phyloP scores from a whole-genome alignment of 805 yeast genomes.

The Yamadazyma takamatsuzukensis region DNA sequence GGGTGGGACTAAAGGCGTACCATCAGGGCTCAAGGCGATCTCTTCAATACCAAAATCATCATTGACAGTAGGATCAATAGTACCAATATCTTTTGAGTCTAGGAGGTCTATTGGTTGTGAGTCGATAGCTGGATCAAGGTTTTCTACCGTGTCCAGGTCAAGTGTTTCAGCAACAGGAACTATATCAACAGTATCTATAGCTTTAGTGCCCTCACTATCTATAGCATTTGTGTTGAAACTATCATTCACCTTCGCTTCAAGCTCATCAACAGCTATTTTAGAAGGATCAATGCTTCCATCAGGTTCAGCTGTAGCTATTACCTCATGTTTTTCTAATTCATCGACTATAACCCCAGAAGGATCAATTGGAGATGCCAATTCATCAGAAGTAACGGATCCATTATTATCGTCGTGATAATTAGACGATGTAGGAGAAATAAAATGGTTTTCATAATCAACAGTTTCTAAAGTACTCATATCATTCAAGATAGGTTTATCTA shows the following conservation, averaged over 20 bases:
- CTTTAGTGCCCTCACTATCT: too few relatives aligned
- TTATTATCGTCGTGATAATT: constrained; percentile 3
- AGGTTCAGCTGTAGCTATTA: constrained; percentile 8
- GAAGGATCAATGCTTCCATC: constrained; percentile 19
- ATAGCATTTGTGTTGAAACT: too few relatives aligned
- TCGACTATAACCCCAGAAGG: constrained; percentile 10
- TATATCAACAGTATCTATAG: too few relatives aligned
- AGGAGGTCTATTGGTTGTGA: too few relatives aligned
- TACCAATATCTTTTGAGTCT: not conserved
- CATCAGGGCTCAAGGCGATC: constrained; percentile 15
- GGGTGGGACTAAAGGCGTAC: constrained; percentile 18
- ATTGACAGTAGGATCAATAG: constrained; percentile 8
- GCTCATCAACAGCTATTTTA: constrained; percentile 22
- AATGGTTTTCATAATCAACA: constrained; percentile 6
- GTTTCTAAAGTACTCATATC: constrained; percentile 4
- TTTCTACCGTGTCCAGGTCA: too few relatives aligned
- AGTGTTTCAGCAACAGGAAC: too few relatives aligned
- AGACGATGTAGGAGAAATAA: constrained; percentile 8
- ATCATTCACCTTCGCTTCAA: constrained; percentile 20
- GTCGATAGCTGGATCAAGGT: too few relatives aligned
- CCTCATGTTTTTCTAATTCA: constrained; percentile 12
- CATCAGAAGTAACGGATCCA: constrained; percentile 5
- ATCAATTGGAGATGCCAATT: constrained; percentile 9
- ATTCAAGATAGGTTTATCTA: constrained; percentile 2
- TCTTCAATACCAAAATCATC: constrained; percentile 26